These are phyloP conservation scores for Amanita exitialis DNA, from an alignment of 768 basidiomycete genomes.

Conservation along the genomic window DNA sequence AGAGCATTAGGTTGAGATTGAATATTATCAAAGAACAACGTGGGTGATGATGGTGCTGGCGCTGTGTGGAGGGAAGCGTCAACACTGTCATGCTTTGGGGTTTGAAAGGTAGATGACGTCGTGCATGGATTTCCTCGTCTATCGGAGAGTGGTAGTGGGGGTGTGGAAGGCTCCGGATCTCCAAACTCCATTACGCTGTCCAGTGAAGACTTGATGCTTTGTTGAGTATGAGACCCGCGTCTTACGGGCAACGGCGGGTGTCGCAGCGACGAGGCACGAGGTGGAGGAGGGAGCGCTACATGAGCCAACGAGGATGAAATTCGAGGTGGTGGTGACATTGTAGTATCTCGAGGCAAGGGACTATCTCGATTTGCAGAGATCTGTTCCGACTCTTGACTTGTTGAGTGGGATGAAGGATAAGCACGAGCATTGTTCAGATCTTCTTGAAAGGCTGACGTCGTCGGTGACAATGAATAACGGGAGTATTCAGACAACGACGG, in stretches of 20 bases:
- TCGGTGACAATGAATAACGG: conserved; percentile 51
- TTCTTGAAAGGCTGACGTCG: conserved; percentile 74
- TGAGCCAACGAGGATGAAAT: conserved; percentile 52
- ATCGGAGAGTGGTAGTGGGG: conserved; percentile 27
- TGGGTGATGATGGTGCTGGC: conserved; percentile 54
- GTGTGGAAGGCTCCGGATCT: conserved; percentile 34
- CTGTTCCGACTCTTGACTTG: conserved; percentile 19
- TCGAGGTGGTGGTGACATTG: conserved; percentile 52
- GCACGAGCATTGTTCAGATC: conserved; percentile 25
- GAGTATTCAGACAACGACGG: conserved; percentile 61
- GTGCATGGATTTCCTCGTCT: conserved; percentile 17
- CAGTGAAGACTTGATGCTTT: background rate
- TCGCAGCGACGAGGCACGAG: conserved; percentile 16
- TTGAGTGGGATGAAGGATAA: conserved; percentile 14
- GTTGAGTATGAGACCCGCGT: conserved; percentile 1
- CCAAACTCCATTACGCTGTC: conserved; percentile 24
- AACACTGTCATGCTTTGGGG: conserved; percentile 32
- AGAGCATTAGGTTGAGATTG: conserved; percentile 62
- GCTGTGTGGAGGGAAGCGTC: conserved; percentile 44
- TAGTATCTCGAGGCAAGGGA: conserved; percentile 23
- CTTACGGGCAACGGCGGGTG: background rate
- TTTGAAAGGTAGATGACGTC: conserved; percentile 28
- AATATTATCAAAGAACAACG: conserved; percentile 69
- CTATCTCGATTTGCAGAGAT: conserved; percentile 14
- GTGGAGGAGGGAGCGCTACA: conserved; percentile 49